Evolutionary conservation across 768 basidiomycete genomes (phyloP).

Genomic region (Chiua virens): DNA sequence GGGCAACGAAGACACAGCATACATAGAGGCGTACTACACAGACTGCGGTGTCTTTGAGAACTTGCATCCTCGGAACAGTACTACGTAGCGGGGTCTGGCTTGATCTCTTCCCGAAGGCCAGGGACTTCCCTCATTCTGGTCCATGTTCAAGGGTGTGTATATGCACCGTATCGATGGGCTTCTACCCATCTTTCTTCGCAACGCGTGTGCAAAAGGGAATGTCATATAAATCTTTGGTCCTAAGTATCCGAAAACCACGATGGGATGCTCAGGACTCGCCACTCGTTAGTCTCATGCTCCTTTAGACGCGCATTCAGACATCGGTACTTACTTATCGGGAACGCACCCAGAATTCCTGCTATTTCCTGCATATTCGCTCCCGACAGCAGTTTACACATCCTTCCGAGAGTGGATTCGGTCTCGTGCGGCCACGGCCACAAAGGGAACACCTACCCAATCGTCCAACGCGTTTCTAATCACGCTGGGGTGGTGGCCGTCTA

Average conservation of each 20-base stretch:
- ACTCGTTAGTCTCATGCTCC: not conserved
- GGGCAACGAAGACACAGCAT: not conserved
- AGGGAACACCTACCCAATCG: too few relatives aligned
- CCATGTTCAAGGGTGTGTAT: not conserved
- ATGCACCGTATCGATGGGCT: not conserved
- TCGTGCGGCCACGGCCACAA: too few relatives aligned
- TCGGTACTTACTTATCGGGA: slow-evolving; percentile 12
- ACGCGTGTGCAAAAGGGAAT: slow-evolving; percentile 28
- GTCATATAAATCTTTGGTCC: slow-evolving; percentile 15
- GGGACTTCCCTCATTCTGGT: slow-evolving; percentile 12
- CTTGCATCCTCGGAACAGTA: not conserved
- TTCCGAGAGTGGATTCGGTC: slow-evolving; percentile 13
- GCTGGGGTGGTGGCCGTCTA: too few relatives aligned
- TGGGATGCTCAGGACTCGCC: slow-evolving; percentile 15
- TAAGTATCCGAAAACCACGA: slow-evolving; percentile 19
- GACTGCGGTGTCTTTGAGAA: slow-evolving; percentile 14
- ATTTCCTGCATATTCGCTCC: slow-evolving; percentile 7
- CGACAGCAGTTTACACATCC: not conserved
- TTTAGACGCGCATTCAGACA: not conserved
- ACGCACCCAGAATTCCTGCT: slow-evolving; percentile 9
- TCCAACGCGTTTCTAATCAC: too few relatives aligned
- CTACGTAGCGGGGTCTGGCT: not conserved
- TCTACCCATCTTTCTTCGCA: slow-evolving; percentile 26
- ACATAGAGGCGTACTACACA: slow-evolving; percentile 6
- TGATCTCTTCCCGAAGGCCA: not conserved